These are phyloP conservation scores for Cladosporium velox DNA, from an alignment of 2,329 filamentous ascomycete genomes.

Conservation along the genomic window DNA sequence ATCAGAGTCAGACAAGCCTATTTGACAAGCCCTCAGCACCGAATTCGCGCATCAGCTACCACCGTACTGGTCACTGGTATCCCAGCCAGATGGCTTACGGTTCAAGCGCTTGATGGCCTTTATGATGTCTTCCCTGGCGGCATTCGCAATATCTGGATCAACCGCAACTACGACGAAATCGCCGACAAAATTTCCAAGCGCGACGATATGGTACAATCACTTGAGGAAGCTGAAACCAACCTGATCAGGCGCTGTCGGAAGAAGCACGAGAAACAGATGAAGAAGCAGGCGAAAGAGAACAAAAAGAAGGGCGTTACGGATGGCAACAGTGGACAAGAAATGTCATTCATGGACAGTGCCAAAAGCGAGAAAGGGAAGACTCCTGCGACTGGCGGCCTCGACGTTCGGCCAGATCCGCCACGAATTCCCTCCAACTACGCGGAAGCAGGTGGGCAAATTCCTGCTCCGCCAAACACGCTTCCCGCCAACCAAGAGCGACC, in stretches of 20 bases:
- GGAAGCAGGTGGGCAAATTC: conserved; percentile 24
- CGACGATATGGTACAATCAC: conserved; percentile 66
- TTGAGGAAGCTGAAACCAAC: conserved; percentile 83
- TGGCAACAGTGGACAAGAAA: conserved; percentile 38
- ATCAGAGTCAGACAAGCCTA: conserved; percentile 93
- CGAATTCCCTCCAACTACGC: conserved; percentile 26
- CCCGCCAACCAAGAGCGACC: not conserved
- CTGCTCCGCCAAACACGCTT: not conserved
- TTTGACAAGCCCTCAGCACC: conserved; percentile 90
- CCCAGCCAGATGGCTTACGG: conserved; percentile 83
- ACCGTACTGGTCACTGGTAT: conserved; percentile 93
- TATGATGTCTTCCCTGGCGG: conserved; percentile 97
- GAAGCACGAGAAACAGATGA: conserved; percentile 64
- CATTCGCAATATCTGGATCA: conserved; percentile 94
- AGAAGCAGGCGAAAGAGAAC: conserved; percentile 46
- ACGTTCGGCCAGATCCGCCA: conserved; percentile 1
- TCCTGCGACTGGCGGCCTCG: not conserved
- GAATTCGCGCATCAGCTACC: conserved; percentile 87
- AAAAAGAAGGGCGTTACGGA: conserved; percentile 48
- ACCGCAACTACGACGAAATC: conserved; percentile 80
- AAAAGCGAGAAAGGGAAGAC: conserved; percentile 8
- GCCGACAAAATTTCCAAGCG: conserved; percentile 80
- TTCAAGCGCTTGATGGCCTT: conserved; percentile 76
- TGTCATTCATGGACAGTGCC: conserved; percentile 1
- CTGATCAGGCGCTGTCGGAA: conserved; percentile 79